A percentile compares a stretch with the other conserved stretches of the same genome.
Conservation (phyloP, 768 basidiomycete genomes). For the Suillus plorans region DNA sequence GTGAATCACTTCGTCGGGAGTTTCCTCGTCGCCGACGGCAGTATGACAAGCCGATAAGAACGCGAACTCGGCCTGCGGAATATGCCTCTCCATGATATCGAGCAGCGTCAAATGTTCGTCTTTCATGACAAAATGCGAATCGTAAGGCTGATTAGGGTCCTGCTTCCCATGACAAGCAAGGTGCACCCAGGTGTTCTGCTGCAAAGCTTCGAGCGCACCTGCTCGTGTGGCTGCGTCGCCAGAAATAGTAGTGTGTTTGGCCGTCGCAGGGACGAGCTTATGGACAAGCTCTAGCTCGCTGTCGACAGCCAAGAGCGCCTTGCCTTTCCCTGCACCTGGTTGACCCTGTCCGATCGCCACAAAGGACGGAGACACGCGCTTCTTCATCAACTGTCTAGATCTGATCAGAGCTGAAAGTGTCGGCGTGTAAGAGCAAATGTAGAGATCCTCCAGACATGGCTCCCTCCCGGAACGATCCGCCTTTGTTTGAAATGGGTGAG, state of each 20-base stretch:
- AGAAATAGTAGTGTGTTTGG: neutral
- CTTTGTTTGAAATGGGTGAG: neutral
- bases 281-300: neutral
- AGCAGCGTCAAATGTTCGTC: neutral
- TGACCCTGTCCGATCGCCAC: neutral
- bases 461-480: neutral
- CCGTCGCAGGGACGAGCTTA: neutral
- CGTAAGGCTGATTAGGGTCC: slow-evolving; percentile 19
- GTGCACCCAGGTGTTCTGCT: slow-evolving; percentile 26
- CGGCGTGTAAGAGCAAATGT: neutral
- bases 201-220: slow-evolving; percentile 14
- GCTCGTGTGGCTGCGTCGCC: slow-evolving; percentile 15
- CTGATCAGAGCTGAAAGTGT: neutral
- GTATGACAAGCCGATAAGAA: neutral
- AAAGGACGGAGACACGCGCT: neutral
- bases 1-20: neutral
- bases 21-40: neutral
- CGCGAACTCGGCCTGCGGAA: neutral
- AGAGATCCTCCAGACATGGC: neutral
- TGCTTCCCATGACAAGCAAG: slow-evolving; percentile 33
- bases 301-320: neutral
- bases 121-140: slow-evolving; percentile 21
- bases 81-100: neutral
- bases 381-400: neutral
- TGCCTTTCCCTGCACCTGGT: neutral